Evolutionary conservation across 2,329 filamentous ascomycete genomes (phyloP), one percentile per base, ranked within the genome.

Genomic region (Xenoacremonium recifei): DNA sequence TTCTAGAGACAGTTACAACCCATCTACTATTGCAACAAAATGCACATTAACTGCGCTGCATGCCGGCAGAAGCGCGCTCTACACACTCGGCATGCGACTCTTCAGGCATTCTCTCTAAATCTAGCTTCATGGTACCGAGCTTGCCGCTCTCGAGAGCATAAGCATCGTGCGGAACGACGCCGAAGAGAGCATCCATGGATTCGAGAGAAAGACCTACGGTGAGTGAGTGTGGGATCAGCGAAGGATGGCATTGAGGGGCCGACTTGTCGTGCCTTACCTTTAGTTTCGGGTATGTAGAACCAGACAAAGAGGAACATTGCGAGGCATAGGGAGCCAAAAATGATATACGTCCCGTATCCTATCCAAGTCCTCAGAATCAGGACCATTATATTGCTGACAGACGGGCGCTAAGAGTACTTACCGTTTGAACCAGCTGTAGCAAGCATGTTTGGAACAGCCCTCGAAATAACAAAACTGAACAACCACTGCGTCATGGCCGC

Each of bases 391-490:
- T 6, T 6, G 4, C 6, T 21, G 3, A 17, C 16, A 4, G 20
- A 16, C 4, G 4, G 17, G 16, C n/a, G n/a, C 21, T 23, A 7
- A 27, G 13, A 37, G 19, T 21, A 19, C 13, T 37, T 23, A 21
- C 38, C 38, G 31, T 21, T 16, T 9, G 10, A 13, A 12, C 38
- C 38, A 12, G 35, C 13, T 6, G 38, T 34, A n/a, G 11, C 30
- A 4, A 25, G 20, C 38, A 40, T 40, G 18, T 32, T 40, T 20
- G 30, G 19, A 18, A 27, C 21, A 9, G 29, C 31, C n/a, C 30
- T 68, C 4, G 82, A 80, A 31, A 86, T 79, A 4, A 85, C 80
- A 44, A 86, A 82, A 57, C 86, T 86, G 63, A 86, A 85, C 5
- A 86, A 59, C 81, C 82, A 85, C 54, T 86, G 81, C 1, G 79